Conservation (phyloP, 176 grass and related monocot genomes). For the Carex pumila region DNA sequence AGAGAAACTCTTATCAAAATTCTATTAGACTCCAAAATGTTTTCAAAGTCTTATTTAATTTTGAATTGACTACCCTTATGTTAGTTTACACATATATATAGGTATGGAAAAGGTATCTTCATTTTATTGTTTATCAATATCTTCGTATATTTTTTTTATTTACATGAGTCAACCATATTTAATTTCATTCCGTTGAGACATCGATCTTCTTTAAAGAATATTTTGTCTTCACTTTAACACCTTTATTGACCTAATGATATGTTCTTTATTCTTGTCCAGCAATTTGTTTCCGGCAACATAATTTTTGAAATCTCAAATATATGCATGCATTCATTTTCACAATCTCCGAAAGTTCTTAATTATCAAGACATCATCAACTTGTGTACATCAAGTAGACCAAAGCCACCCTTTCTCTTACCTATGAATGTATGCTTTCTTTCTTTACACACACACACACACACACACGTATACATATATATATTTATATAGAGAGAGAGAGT, state of each 20-base stretch:
- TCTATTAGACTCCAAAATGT: not conserved
- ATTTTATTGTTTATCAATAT: not conserved
- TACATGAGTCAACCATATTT: not conserved
- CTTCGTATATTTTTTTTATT: not conserved
- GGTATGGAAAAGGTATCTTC: conserved; percentile 2
- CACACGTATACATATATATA: too few species aligned
- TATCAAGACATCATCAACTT: conserved; percentile 8
- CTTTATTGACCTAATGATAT: not conserved
- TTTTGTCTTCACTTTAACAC: not conserved
- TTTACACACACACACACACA: too few species aligned
- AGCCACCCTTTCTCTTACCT: not conserved
- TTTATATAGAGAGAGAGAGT: too few species aligned
- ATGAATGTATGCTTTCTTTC: not conserved
- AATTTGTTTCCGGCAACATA: not conserved
- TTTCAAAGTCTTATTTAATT: not conserved
- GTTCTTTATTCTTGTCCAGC: conserved; percentile 15
- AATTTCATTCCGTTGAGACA: not conserved
- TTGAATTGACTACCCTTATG: not conserved
- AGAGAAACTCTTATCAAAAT: conserved; percentile 4
- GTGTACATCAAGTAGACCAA: not conserved
- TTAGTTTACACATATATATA: conserved; percentile 5
- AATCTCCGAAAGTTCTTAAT: not conserved
- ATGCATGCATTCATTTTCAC: not conserved
- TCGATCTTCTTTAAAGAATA: conserved; percentile 19
- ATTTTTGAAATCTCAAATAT: not conserved